phyloP scores from a whole-genome alignment of 805 yeast genomes.

The Nakazawaea populi region DNA sequence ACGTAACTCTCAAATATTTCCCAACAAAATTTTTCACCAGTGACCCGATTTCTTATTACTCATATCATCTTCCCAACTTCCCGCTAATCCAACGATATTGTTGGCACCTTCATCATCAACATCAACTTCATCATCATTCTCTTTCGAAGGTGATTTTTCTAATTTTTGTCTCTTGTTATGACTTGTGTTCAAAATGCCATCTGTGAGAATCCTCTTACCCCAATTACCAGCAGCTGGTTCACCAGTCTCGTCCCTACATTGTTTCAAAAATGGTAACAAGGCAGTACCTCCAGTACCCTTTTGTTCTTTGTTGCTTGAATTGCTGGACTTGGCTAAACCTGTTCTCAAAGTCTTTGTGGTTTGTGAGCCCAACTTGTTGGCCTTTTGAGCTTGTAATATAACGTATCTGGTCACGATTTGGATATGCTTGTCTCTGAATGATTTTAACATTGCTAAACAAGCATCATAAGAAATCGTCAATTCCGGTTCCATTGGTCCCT shows the following conservation, averaged over 20 bases:
- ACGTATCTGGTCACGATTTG: conserved; percentile 88
- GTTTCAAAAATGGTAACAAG: conserved; percentile 84
- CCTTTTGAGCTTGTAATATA: conserved; percentile 66
- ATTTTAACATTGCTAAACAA: conserved; percentile 79
- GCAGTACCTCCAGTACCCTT: conserved; percentile 96
- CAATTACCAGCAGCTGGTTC: conserved; percentile 89
- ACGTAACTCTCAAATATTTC: no score
- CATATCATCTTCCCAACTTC: conserved; percentile 23
- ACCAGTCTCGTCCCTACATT: conserved; percentile 94
- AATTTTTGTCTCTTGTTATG: neutral
- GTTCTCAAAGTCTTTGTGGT: conserved; percentile 52
- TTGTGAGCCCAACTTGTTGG: conserved; percentile 43
- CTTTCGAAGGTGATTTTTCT: neutral
- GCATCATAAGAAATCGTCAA: conserved; percentile 77
- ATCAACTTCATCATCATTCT: neutral
- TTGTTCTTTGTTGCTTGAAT: conserved; percentile 40
- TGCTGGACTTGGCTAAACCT: conserved; percentile 49
- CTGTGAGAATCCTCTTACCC: conserved; percentile 71
- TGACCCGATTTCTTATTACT: conserved; percentile 22
- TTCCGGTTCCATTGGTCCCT: conserved; percentile 39
- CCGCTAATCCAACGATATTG: conserved; percentile 22
- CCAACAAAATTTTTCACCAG: conserved; percentile 16
- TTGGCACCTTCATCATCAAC: neutral
- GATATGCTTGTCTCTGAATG: conserved; percentile 88
- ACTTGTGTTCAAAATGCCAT: conserved; percentile 29